Evolutionary conservation across 257 asterid species (phyloP).

Genomic region (Ballota nigra): DNA sequence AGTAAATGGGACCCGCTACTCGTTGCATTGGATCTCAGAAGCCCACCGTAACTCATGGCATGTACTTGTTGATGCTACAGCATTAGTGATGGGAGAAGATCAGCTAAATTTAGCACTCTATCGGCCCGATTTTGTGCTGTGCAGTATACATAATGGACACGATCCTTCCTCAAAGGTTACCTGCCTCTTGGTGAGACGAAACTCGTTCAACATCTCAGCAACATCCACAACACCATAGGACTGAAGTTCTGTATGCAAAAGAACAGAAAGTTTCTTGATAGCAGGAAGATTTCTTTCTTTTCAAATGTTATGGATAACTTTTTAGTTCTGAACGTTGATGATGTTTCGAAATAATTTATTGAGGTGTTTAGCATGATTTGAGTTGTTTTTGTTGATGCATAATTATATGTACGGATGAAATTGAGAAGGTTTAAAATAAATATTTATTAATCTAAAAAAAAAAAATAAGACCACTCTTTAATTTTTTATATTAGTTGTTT

Average conservation of each 20-base stretch:
- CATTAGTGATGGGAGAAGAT: conserved; percentile 53
- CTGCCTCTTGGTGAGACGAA: conserved; percentile 70
- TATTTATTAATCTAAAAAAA: no score
- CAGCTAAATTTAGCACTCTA: conserved; percentile 61
- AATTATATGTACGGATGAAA: no score
- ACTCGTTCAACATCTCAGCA: conserved; percentile 57
- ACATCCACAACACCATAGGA: conserved; percentile 24
- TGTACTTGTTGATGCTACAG: conserved; percentile 71
- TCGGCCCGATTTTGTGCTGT: conserved; percentile 72
- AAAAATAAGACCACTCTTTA: no score
- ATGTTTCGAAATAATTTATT: neutral
- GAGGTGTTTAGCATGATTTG: neutral
- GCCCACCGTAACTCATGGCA: conserved; percentile 84
- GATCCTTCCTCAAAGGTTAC: conserved; percentile 64
- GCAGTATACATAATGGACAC: conserved; percentile 53
- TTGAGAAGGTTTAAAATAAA: no score
- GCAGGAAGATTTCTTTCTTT: neutral
- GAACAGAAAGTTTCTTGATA: no score
- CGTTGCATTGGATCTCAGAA: conserved; percentile 91
- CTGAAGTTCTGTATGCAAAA: neutral
- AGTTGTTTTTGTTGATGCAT: no score
- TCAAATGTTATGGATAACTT: neutral
- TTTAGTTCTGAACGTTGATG: neutral
- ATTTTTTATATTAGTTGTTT: no score
- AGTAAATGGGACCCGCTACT: conserved; percentile 51